A percentile compares a stretch with the other conserved stretches of the same genome.
phyloP scores from a whole-genome alignment of 2,329 filamentous ascomycete species.

The Pezicula rhizophila region DNA sequence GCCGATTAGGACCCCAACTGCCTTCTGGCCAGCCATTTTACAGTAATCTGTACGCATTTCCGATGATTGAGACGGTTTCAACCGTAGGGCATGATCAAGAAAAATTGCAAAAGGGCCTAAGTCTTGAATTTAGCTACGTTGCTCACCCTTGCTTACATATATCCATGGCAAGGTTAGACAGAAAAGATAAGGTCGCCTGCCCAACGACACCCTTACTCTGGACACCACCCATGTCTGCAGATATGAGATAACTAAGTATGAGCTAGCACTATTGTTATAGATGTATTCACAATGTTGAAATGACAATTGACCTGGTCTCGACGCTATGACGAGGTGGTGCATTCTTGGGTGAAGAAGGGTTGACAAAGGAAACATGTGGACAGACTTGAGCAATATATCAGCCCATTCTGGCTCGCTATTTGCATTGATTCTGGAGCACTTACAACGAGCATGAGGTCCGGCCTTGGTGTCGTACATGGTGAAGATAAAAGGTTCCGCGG shows the following conservation, averaged over 20 bases:
- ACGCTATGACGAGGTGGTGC: slow-evolving; percentile 9
- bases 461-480: slow-evolving; percentile 19
- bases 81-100: too few species aligned
- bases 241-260: not conserved
- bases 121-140: too few species aligned
- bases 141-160: too few species aligned
- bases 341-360: slow-evolving; percentile 5
- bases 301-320: slow-evolving; percentile 16
- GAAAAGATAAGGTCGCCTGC: too few species aligned
- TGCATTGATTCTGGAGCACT: not conserved
- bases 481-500: slow-evolving; percentile 17
- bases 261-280: not conserved
- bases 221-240: not conserved
- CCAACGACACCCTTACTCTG: not conserved
- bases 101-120: too few species aligned
- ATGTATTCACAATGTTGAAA: slow-evolving; percentile 12
- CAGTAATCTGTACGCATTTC: too few species aligned
- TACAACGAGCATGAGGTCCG: slow-evolving; percentile 13
- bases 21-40: too few species aligned
- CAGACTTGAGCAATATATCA: slow-evolving; percentile 7
- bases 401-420: not conserved
- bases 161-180: too few species aligned
- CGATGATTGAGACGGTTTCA: too few species aligned
- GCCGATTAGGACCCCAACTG: too few species aligned
- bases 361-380: slow-evolving; percentile 16